Conservation (phyloP, 2,329 filamentous ascomycete genomes). For the Aspergillus felis region DNA sequence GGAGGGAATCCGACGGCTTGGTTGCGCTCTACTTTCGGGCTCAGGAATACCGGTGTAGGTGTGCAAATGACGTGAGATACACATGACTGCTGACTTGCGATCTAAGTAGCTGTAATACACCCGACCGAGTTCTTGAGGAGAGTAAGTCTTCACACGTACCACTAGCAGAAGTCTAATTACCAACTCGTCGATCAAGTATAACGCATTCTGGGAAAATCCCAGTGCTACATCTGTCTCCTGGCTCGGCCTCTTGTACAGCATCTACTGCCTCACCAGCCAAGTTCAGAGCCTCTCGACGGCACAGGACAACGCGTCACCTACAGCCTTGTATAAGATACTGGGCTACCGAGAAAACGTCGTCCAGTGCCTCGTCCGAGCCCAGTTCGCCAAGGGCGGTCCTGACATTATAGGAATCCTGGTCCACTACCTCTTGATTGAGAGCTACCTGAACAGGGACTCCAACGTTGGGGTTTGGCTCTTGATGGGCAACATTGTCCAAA, state of each 20-base stretch:
- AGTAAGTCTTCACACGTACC: neutral
- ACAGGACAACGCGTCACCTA: neutral
- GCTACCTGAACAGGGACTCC: neutral
- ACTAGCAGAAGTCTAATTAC: neutral
- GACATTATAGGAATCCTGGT: neutral
- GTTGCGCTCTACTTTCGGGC: neutral
- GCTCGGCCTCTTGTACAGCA: conserved; percentile 4
- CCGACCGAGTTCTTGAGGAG: conserved; percentile 1
- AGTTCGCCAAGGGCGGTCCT: neutral
- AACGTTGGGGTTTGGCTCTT: neutral
- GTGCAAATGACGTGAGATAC: neutral
- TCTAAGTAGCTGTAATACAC: neutral
- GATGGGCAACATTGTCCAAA: neutral
- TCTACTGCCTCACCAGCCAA: conserved; percentile 2
- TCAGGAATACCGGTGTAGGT: conserved; percentile 3
- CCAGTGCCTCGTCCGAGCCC: neutral
- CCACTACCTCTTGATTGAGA: neutral
- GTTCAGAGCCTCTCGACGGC: neutral
- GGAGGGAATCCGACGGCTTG: neutral
- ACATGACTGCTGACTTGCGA: neutral
- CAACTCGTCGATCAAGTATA: neutral
- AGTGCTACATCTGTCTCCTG: neutral
- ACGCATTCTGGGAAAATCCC: conserved; percentile 1
- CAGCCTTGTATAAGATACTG: neutral
- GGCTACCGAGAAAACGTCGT: conserved; percentile 1